Evolutionary conservation across 2,329 filamentous ascomycete species (phyloP), one percentile per base, ranked within the genome.

Genomic region (Endoconidiophora polonica): DNA sequence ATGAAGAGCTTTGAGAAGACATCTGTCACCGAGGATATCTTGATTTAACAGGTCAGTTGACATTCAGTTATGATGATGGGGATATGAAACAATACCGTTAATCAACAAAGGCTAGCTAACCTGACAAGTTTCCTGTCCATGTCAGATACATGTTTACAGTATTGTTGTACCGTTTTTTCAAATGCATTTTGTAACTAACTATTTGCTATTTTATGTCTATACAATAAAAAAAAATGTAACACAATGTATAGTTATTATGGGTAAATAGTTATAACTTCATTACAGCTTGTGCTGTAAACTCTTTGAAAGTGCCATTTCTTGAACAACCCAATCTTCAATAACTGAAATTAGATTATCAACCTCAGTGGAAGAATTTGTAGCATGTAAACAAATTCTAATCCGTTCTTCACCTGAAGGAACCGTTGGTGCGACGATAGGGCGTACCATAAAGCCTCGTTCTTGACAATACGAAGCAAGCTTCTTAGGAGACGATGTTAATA

Each of bases 381-480:
- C 76, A 61, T 86, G 81, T 2, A 86, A 59, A 60, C 80, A 84
- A 0, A 86, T 66, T 6, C 81, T 65, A 0, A 85, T 73, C 9
- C 81, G 66, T 59, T 83, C 77, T 4, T 66, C 73, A 0, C 80
- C 79, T 2, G 59, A 61, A 0, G 79, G 77, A 2, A 86, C 79
- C 0, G 80, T 85, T 0, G 81, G 81, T 1, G 78, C 69, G 52
- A 84, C 77, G 14, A 85, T 82, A 0, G 79, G 71, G 2, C 81
- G 68, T 0, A 83, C 74, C 41, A 79, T 66, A 50, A 76, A 77
- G 0, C 77, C 77, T 0, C 63, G 60, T 3, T 65, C 57, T 60
- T 84, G 80, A 49, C 80, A 83, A 49, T 71, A 65, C 1, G 61
- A 65, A 0, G 81, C 80, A 12, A 85, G 61, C 3, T 68, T 66